phyloP scores from a whole-genome alignment of 495 filamentous ascomycete genomes.

The Penicillium verhagenii region DNA sequence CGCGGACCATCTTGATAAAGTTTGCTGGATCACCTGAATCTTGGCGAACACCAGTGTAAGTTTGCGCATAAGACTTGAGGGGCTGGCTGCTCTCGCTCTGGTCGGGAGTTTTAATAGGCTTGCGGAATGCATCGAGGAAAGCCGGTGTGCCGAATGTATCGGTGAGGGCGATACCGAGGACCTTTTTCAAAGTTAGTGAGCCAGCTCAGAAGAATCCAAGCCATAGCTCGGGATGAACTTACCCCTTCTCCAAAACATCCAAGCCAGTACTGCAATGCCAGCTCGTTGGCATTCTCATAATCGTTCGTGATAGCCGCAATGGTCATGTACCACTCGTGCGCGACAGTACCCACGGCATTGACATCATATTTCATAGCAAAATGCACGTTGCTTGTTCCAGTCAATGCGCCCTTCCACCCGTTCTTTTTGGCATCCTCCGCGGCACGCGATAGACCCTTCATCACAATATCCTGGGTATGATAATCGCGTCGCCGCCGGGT shows the following conservation, averaged over 20 bases:
- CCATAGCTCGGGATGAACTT: slow-evolving; percentile 9
- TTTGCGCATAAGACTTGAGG: slow-evolving; percentile 70
- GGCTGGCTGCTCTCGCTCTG: slow-evolving; percentile 6
- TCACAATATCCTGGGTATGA: slow-evolving; percentile 88
- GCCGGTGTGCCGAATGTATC: slow-evolving; percentile 95
- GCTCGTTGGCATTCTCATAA: slow-evolving; percentile 79
- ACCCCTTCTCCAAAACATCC: slow-evolving; percentile 86
- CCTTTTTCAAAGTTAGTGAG: slow-evolving; percentile 32
- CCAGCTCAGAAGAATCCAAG: background rate
- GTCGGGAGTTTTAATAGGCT: slow-evolving; percentile 44
- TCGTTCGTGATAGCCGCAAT: slow-evolving; percentile 88
- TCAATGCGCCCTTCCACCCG: slow-evolving; percentile 67
- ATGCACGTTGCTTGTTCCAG: slow-evolving; percentile 94
- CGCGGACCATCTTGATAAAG: slow-evolving; percentile 78
- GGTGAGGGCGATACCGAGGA: slow-evolving; percentile 90
- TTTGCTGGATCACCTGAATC: slow-evolving; percentile 87
- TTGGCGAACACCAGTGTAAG: slow-evolving; percentile 86
- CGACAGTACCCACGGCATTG: slow-evolving; percentile 85
- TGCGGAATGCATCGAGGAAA: slow-evolving; percentile 81
- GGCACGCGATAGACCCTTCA: slow-evolving; percentile 76
- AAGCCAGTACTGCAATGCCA: slow-evolving; percentile 82
- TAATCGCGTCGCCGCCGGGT: slow-evolving; percentile 87
- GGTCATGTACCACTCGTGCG: slow-evolving; percentile 99
- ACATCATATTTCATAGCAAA: slow-evolving; percentile 89
- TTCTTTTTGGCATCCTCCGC: slow-evolving; percentile 61